Base-by-base conservation (phyloP, 1,139 yeast species). In the Ogataea hybrid region DNA sequence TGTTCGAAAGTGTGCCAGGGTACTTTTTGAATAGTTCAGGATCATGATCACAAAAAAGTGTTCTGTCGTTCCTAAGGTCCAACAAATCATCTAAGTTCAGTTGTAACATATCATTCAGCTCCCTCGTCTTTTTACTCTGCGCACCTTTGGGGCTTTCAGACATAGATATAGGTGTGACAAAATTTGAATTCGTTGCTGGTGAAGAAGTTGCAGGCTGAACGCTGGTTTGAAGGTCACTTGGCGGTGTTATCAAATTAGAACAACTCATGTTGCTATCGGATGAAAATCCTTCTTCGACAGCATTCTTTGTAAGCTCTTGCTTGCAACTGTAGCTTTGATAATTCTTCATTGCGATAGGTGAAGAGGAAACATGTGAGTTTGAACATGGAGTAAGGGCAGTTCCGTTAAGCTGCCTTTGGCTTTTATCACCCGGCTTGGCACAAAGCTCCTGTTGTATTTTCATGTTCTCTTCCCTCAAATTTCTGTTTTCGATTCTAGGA, bases 401-500 rank as follows among this genome's bases (percentile, higher is more conserved):
- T 25, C n/a, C 25, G 11, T 20, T 20, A 14, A 12, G 14, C 6
- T 20, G 12, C 9, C 10, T 18, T 11, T 11, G 7, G 16, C 18
- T 18, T 18, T 12, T 10, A 10, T 21, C 12, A 7, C 20, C 9
- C 8, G 31, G n/a, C 6, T 23, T 4, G 6, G 25, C n/a, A n/a
- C 12, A 28, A 11, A 11, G 10, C 32, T 28, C 33, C 8, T 32
- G 36, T 32, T 37, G 41, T 16, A 37, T 2, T 12, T 42, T 40
- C 17, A 37, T 45, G n/a, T 54, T 56, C 28, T 56, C 59, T 46
- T 61, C 57, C 30, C 67, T 49, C 10, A 51, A 23, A 3, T 48
- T 47, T 37, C 67, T 46, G 40, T 63, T 62, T 35, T 61, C 59
- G 29, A 63, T 56, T 29, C 67, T 47, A 7, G 64, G 64, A 39